Evolutionary conservation across 139 green algal species (phyloP).

Genomic region (Parachlorella kessleri): DNA sequence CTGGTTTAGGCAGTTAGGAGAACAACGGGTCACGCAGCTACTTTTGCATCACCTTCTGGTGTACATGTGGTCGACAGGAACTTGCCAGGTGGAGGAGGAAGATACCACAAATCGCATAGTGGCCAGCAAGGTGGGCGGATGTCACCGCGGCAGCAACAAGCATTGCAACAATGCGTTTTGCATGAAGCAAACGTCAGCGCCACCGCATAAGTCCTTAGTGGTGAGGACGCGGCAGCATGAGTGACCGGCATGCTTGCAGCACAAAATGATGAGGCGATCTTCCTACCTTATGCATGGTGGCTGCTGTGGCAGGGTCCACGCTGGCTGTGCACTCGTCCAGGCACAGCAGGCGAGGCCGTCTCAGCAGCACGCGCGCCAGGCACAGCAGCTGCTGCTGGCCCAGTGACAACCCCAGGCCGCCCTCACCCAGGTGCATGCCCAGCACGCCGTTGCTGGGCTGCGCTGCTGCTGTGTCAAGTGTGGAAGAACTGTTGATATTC

Average conservation of each 20-base stretch:
- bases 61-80: background rate
- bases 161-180: background rate
- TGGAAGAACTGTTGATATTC: background rate
- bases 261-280: too few relatives aligned
- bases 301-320: constrained; percentile 61
- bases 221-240: too few relatives aligned
- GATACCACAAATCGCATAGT: background rate
- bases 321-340: constrained; percentile 73
- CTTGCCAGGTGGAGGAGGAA: background rate
- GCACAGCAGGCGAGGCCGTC: constrained; percentile 53
- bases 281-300: constrained; percentile 64
- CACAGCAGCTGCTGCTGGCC: constrained; percentile 85
- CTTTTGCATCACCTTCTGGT: too few relatives aligned
- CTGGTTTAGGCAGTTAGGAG: background rate
- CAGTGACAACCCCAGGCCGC: constrained; percentile 36
- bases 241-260: too few relatives aligned
- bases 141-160: background rate
- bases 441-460: constrained; percentile 25
- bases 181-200: constrained; percentile 14
- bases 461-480: background rate
- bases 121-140: background rate
- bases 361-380: constrained; percentile 73
- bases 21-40: too few relatives aligned
- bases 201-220: too few relatives aligned
- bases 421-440: constrained; percentile 39